Evolutionary conservation across 768 basidiomycete species (phyloP).

Genomic region (Tricholoma flavovirens): DNA sequence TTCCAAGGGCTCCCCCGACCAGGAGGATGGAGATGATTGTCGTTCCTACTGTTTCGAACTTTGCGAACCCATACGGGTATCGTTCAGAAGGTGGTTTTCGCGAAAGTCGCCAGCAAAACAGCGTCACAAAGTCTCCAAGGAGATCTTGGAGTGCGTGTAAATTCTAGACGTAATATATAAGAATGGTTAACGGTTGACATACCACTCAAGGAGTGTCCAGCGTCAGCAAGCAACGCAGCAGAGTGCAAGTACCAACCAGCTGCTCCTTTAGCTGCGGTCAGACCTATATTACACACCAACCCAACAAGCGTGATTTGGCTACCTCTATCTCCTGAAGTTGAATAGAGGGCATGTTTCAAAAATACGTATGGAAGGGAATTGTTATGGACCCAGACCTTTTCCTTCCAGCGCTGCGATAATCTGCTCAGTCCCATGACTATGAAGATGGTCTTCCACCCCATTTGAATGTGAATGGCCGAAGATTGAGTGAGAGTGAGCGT

Average conservation of each 20-base stretch:
- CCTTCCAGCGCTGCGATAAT: slow-evolving; percentile 66
- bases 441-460: slow-evolving; percentile 48
- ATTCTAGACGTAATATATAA: no score
- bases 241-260: slow-evolving; percentile 92
- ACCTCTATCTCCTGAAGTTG: slow-evolving; percentile 63
- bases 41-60: slow-evolving; percentile 96
- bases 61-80: slow-evolving; percentile 88
- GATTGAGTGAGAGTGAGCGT: slow-evolving; percentile 54
- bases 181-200: slow-evolving; percentile 21
- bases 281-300: slow-evolving; percentile 70
- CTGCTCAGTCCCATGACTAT: slow-evolving; percentile 56
- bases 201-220: slow-evolving; percentile 89
- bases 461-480: slow-evolving; percentile 66
- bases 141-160: slow-evolving; percentile 45
- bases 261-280: slow-evolving; percentile 79
- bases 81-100: slow-evolving; percentile 69
- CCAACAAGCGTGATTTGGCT: slow-evolving; percentile 83
- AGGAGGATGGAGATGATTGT: slow-evolving; percentile 83
- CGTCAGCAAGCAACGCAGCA: slow-evolving; percentile 87
- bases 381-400: slow-evolving; percentile 38
- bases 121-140: slow-evolving; percentile 85
- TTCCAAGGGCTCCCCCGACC: slow-evolving; percentile 75
- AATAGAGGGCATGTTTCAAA: not conserved
- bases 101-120: slow-evolving; percentile 84
- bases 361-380: not conserved